Evolutionary conservation across 2,329 filamentous ascomycete species (phyloP), one percentile per base, ranked within the genome.

Genomic region (Shiraia sp.): DNA sequence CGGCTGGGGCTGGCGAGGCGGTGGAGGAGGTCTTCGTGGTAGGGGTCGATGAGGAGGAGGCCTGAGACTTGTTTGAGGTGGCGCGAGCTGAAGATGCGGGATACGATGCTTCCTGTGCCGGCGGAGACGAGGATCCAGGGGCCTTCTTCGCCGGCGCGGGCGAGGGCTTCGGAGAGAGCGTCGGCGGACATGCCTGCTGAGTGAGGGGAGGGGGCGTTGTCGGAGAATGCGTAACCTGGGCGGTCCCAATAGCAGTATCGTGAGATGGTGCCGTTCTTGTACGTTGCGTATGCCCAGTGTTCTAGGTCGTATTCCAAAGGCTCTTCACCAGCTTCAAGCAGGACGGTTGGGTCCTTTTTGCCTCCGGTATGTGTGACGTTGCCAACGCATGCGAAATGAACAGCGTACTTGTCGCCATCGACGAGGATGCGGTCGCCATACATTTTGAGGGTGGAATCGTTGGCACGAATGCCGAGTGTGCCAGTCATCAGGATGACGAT

Each of bases 241-340:
- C 93, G 86, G 66, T 99, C 93, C 65, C 89, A 91, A 70, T 96
- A 96, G 77, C 93, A 99, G 73, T 95, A 97, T 45, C 92, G 84
- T 41, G 78, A 75, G 57, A 99, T 93, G 32, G 86, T 88, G 27
- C 89, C 88, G 58, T 93, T 93, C 51, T 82, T 77, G 51, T 90
- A 76, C 1, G 87, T 84, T 40, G 83, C 78, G 45, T 90, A 82
- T 9, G 90, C 88, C 72, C 95, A 89, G 39, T 85, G 80, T 72
- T 90, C 87, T 40, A 99, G 78, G 6, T 86, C 83, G 55, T 87
- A 75, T 66, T 95, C 90, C 12, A 90, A 85, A 0, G 92, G 85
- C 15, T 80, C 75, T 59, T 95, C 88, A 13, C 89, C 91, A 2
- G 84, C 89, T 66, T 97, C 92, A 3, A 97, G 76, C 9, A 99